Conservation (phyloP, 208 protist species). For the Novymonas esmeraldas region DNA sequence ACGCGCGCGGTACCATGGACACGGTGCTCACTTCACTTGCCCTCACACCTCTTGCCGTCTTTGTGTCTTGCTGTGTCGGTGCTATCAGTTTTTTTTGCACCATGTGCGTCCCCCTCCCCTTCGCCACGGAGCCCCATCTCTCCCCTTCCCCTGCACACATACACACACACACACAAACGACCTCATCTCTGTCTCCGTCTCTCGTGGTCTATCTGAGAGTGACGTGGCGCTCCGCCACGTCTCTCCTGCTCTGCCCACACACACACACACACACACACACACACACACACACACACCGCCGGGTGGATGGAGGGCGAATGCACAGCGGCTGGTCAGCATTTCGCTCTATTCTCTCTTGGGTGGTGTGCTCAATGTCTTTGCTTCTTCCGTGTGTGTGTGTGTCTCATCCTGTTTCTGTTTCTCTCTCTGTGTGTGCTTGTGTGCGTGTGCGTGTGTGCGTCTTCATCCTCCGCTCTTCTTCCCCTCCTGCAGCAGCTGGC, state of each 20-base stretch:
- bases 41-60: no score
- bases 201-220: no score
- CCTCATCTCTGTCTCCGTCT: background rate
- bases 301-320: no score
- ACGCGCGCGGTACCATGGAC: no score
- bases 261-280: background rate
- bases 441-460: background rate
- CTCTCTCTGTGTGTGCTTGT: constrained; percentile 1
- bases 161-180: no score
- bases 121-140: no score
- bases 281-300: background rate
- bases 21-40: no score
- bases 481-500: no score
- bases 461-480: constrained; percentile 16
- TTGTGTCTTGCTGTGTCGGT: no score
- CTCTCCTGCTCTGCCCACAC: background rate
- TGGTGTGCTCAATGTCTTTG: background rate
- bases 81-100: no score
- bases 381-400: constrained; percentile 9
- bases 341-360: background rate
- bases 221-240: background rate
- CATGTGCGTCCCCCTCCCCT: no score
- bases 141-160: no score
- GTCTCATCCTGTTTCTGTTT: constrained; percentile 2
- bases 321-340: background rate